Conservation (phyloP, 352 stramenopile genomes). For the Pythium biforme region DNA sequence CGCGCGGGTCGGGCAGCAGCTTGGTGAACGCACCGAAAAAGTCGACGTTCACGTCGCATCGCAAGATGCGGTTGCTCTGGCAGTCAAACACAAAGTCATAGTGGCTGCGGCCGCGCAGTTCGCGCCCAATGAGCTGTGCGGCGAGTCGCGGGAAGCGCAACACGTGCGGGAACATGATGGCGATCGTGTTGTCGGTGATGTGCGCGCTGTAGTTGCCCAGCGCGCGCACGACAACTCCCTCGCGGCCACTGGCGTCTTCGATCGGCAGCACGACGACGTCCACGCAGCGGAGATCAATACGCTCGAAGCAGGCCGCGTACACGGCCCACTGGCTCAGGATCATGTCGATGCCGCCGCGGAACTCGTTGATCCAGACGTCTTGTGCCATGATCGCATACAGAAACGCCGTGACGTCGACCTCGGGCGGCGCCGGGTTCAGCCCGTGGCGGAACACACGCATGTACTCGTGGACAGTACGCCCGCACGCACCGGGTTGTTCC, state of each 20-base stretch:
- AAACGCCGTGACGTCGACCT: slow-evolving; percentile 15
- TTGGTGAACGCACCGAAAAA: slow-evolving; percentile 18
- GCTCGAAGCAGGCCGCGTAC: slow-evolving; percentile 12
- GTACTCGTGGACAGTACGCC: slow-evolving; percentile 17
- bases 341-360: slow-evolving; percentile 17
- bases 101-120: slow-evolving; percentile 7
- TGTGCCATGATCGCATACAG: slow-evolving; percentile 7
- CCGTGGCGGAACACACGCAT: slow-evolving; percentile 21
- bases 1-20: slow-evolving; percentile 9
- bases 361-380: slow-evolving; percentile 18
- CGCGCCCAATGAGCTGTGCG: slow-evolving; percentile 2
- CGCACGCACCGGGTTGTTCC: neutral
- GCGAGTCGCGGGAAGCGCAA: neutral
- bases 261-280: slow-evolving; percentile 9
- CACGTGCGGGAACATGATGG: slow-evolving; percentile 25
- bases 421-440: neutral
- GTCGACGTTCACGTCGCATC: slow-evolving; percentile 18
- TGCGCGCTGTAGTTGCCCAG: neutral
- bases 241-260: slow-evolving; percentile 10
- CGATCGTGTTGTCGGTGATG: slow-evolving; percentile 12
- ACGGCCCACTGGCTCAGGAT: slow-evolving; percentile 15
- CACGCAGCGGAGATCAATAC: slow-evolving; percentile 5
- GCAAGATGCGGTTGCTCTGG: slow-evolving; percentile 5
- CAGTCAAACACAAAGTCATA: slow-evolving; percentile 25
- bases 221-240: slow-evolving; percentile 11